Evolutionary conservation across 1,284 basidiomycete genomes (phyloP).

Genomic region (Coniferiporia sulphurascens): DNA sequence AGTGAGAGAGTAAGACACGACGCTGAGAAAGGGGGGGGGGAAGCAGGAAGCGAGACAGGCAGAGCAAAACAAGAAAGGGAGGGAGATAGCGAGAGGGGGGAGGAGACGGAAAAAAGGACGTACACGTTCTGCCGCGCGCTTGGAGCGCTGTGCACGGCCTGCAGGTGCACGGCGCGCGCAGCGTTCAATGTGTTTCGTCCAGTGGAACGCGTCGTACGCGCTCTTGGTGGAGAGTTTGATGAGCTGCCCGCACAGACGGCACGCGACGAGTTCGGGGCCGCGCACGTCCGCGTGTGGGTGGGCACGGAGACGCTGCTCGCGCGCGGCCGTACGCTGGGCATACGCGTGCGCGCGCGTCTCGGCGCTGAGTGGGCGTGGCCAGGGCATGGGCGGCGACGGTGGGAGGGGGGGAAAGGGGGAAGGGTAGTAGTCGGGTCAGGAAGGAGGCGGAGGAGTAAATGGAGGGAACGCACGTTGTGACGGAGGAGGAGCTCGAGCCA

Average conservation of each 20-base stretch:
- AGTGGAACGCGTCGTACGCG: conserved; percentile 61
- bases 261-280: conserved; percentile 48
- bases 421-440: neutral
- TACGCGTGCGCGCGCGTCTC: conserved; percentile 3
- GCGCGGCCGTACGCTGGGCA: conserved; percentile 15
- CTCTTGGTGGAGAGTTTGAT: conserved; percentile 69
- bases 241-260: conserved; percentile 46
- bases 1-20: too few species aligned
- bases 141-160: conserved; percentile 7
- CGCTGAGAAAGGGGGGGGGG: too few species aligned
- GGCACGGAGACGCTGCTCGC: conserved; percentile 45
- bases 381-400: neutral
- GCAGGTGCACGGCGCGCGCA: conserved; percentile 30
- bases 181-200: conserved; percentile 55
- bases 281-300: conserved; percentile 50
- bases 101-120: neutral
- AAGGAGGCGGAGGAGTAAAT: neutral
- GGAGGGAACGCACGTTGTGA: conserved; percentile 3
- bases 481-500: neutral
- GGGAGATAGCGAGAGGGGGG: neutral
- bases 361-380: neutral
- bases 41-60: too few species aligned
- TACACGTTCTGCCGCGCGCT: conserved; percentile 2
- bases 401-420: neutral
- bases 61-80: neutral